Conservation (phyloP, 805 yeast species). For the Zygotorulaspora florentina region DNA sequence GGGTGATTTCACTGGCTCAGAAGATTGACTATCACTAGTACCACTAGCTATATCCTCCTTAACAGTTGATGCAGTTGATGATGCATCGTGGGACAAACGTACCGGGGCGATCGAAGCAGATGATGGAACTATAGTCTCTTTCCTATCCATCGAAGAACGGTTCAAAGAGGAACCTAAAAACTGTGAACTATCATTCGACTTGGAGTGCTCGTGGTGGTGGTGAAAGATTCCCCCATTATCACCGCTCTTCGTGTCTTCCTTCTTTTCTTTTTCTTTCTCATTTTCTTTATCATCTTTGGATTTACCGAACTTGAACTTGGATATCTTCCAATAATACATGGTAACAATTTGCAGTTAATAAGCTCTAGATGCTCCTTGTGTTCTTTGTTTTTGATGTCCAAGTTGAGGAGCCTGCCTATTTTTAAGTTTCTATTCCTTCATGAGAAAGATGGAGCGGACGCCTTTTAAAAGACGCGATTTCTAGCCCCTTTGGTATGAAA, state of each 20-base stretch:
- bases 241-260: slow-evolving; percentile 12
- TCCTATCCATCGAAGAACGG: slow-evolving; percentile 21
- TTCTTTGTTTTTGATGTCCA: too few species aligned
- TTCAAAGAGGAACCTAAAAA: background rate
- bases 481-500: background rate
- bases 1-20: slow-evolving; percentile 8
- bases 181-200: background rate
- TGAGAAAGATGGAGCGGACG: background rate
- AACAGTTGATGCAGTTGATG: slow-evolving; percentile 24
- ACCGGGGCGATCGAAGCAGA: slow-evolving; percentile 27
- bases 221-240: slow-evolving; percentile 14
- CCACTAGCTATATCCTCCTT: slow-evolving; percentile 11
- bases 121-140: slow-evolving; percentile 31
- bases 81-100: slow-evolving; percentile 25
- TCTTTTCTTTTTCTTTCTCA: slow-evolving; percentile 15
- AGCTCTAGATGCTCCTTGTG: background rate
- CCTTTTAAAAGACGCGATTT: background rate
- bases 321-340: slow-evolving; percentile 35
- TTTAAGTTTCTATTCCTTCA: too few species aligned
- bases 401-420: too few species aligned
- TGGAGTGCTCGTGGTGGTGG: slow-evolving; percentile 8
- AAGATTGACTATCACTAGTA: slow-evolving; percentile 3
- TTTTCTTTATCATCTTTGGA: slow-evolving; percentile 31
- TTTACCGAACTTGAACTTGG: slow-evolving; percentile 34
- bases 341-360: background rate